A percentile compares a stretch with the other conserved stretches of the same genome.
Conservation (phyloP, 352 stramenopile genomes). For the Pythium insidiosum region DNA sequence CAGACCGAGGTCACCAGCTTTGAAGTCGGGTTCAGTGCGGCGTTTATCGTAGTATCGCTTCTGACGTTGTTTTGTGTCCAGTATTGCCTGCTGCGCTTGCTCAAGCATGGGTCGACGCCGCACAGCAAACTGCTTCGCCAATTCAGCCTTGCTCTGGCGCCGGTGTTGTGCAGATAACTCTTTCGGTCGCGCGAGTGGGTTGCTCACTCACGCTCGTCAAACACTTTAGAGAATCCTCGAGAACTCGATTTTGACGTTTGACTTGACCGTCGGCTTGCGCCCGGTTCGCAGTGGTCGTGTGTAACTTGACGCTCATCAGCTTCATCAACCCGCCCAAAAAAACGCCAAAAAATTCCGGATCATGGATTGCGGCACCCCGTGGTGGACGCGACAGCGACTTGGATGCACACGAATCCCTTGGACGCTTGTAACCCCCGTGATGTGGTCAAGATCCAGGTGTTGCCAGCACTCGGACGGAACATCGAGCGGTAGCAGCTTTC, state of each 20-base stretch:
- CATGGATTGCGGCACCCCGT: slow-evolving; percentile 7
- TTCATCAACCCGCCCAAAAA: slow-evolving; percentile 15
- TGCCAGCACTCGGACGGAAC: slow-evolving; percentile 12
- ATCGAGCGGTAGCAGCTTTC: slow-evolving; percentile 3
- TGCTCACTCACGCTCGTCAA: no score
- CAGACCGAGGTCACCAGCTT: no score
- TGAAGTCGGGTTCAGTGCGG: no score
- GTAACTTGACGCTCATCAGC: slow-evolving; percentile 6
- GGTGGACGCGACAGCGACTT: slow-evolving; percentile 3
- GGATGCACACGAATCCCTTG: slow-evolving; percentile 4
- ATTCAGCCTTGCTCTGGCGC: no score
- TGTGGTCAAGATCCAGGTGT: slow-evolving; percentile 6
- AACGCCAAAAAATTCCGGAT: slow-evolving; percentile 13
- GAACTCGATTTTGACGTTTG: slow-evolving; percentile 9
- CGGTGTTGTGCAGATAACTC: no score
- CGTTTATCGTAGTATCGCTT: no score
- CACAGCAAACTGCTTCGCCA: no score
- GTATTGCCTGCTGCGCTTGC: no score
- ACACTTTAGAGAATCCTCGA: no score
- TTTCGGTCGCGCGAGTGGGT: no score
- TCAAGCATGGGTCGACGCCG: no score
- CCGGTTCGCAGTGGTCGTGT: slow-evolving; percentile 6
- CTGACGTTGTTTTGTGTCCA: no score
- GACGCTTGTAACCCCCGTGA: slow-evolving; percentile 10
- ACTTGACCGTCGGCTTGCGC: slow-evolving; percentile 14